Percentiles rank a stretch among this genome's conserved stretches.
Evolutionary conservation across 1,284 basidiomycete species (phyloP).

Genomic region (Austroboletus rostrupii): DNA sequence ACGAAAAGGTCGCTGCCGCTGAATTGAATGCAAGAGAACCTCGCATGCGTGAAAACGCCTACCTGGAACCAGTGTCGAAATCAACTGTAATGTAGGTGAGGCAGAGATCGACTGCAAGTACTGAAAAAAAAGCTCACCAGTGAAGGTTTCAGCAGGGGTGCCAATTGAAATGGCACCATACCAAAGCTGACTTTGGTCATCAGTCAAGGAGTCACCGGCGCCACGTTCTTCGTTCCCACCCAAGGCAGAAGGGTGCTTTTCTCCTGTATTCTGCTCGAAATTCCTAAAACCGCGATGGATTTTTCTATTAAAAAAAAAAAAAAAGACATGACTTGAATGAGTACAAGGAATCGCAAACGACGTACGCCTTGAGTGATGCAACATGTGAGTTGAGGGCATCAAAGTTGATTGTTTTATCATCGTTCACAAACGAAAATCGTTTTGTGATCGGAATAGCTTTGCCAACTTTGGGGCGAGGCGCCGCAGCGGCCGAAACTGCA

Average conservation of each 20-base stretch:
- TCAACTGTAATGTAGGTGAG: conserved; percentile 20
- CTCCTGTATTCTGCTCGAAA: conserved; percentile 16
- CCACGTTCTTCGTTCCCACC: not conserved
- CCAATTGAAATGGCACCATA: conserved; percentile 31
- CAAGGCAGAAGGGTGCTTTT: conserved; percentile 7
- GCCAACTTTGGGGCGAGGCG: not conserved
- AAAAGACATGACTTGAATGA: not conserved
- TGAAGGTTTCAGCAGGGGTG: conserved; percentile 24
- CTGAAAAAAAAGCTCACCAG: conserved; percentile 7
- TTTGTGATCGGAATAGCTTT: conserved; percentile 12
- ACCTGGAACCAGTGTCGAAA: conserved; percentile 36
- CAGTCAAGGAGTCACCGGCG: conserved; percentile 17
- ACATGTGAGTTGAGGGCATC: conserved; percentile 7
- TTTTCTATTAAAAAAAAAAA: conserved; percentile 9
- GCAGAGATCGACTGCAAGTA: not conserved
- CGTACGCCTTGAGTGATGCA: conserved; percentile 8
- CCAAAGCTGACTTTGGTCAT: conserved; percentile 24
- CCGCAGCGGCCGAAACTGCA: conserved; percentile 8
- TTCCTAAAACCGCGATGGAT: conserved; percentile 7
- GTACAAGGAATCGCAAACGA: not conserved
- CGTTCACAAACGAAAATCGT: conserved; percentile 1
- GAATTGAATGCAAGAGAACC: not conserved
- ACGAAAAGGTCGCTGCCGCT: conserved; percentile 16
- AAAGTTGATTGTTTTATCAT: conserved; percentile 9
- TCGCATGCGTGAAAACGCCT: not conserved